Evolutionary conservation across 2,329 filamentous ascomycete genomes (phyloP), one percentile per base, ranked within the genome.

Genomic region (Sclerotinia glacialis): DNA sequence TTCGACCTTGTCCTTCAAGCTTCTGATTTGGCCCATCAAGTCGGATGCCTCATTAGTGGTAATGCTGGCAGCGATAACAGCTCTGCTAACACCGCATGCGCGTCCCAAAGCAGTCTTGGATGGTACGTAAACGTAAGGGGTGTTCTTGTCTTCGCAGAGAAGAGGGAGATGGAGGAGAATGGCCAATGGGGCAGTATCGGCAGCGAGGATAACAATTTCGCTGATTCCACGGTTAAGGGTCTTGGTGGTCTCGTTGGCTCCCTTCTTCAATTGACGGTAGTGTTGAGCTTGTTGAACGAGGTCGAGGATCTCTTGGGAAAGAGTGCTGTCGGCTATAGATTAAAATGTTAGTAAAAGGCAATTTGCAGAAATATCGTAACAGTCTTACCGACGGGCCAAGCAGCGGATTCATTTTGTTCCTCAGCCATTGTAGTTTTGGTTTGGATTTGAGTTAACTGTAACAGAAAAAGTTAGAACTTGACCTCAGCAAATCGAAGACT

Each of bases 1-100:
- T 85, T 98, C 94, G 66, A 98, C 91, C 87, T 97, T 96, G 81
- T 96, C 91, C 84, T 94, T 96, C 76, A 97, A 84, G 71, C 88
- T 85, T 74, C 90, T 86, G 79, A 98, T 97, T 84, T 96, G 92
- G 76, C 86, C 86, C 79, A 89, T 91, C 68, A 98, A 84, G 79
- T 97, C 93, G 76, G 87, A 91, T 49, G 89, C 90, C 81, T 96
- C 92, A 85, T 96, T 96, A 79, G 90, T 93, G 72, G 92, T 97
- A 80, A 98, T 96, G 76, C 85, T 89, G 69, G 87, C 89, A 50
- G 92, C 89, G 74, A 98, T 97, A 69, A 98, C 93, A 66, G 92
- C 85, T 67, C 94, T 86, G 76, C 86, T 89, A 69, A 97, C 94
- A 84, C 94, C 94, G 77, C 91, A 95, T 59, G 94, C 93, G 72